A percentile compares a stretch with the other conserved stretches of the same genome.
Evolutionary conservation across 2,329 filamentous ascomycete species (phyloP).

Genomic region (Dothistroma septosporum): DNA sequence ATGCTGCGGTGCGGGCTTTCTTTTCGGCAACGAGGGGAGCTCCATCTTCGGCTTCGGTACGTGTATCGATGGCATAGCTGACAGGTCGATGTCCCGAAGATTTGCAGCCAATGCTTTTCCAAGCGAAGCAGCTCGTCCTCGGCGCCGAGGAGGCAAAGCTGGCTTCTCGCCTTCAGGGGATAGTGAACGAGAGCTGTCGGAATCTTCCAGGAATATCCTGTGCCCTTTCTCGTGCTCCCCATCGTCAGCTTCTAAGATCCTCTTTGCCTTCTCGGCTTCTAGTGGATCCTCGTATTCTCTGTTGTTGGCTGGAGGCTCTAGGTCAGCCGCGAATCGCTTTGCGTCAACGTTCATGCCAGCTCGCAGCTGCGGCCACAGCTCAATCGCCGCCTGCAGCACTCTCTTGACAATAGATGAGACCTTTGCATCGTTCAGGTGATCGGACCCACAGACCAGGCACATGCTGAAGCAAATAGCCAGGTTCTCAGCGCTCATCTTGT

Average conservation of each 20-base stretch:
- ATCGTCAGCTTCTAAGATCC: constrained; percentile 21
- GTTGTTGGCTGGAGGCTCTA: constrained; percentile 39
- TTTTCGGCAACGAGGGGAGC: constrained; percentile 23
- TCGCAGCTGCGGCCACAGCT: constrained; percentile 43
- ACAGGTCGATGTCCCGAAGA: constrained; percentile 18
- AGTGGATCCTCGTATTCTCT: constrained; percentile 49
- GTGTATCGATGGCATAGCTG: constrained; percentile 3
- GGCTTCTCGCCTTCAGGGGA: constrained; percentile 26
- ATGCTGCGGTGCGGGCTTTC: constrained; percentile 42
- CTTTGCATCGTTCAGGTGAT: constrained; percentile 54
- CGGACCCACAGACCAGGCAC: constrained; percentile 49
- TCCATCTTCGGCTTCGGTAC: constrained; percentile 14
- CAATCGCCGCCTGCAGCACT: constrained; percentile 47
- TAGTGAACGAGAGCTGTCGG: constrained; percentile 29
- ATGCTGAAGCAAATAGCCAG: constrained; percentile 54
- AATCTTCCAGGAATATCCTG: constrained; percentile 44
- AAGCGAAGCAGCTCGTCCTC: constrained; percentile 19
- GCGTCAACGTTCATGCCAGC: constrained; percentile 40
- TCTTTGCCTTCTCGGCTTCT: constrained; percentile 27
- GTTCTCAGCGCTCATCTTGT: constrained; percentile 55
- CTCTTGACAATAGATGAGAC: constrained; percentile 50
- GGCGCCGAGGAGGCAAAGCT: constrained; percentile 38
- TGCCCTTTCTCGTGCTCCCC: constrained; percentile 33
- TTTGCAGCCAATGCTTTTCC: constrained; percentile 20
- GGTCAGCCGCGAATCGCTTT: constrained; percentile 37